Conservation (phyloP, 208 protist species). For the Wallacemonas sp. region DNA sequence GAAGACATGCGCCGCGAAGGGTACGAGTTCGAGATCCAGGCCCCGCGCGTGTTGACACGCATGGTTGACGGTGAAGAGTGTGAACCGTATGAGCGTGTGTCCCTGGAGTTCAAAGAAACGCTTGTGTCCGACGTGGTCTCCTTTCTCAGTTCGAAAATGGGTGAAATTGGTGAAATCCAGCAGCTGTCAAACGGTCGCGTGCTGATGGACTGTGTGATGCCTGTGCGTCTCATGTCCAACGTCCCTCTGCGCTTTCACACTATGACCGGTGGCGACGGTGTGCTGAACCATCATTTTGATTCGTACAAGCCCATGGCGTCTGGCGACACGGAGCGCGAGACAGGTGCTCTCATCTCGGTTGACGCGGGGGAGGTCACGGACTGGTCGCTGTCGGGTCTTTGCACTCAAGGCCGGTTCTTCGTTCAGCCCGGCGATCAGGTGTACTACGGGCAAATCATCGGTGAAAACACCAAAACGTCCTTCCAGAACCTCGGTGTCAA, state of each 20-base stretch:
- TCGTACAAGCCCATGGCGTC: conserved; percentile 74
- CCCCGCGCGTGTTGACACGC: conserved; percentile 90
- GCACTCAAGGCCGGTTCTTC: conserved; percentile 85
- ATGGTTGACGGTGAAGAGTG: conserved; percentile 76
- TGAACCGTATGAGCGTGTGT: conserved; percentile 85
- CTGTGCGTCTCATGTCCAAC: conserved; percentile 82
- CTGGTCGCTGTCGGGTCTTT: conserved; percentile 76
- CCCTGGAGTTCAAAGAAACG: conserved; percentile 78
- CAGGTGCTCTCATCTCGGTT: conserved; percentile 86
- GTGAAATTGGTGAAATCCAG: conserved; percentile 86
- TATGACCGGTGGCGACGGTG: conserved; percentile 82
- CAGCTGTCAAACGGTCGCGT: conserved; percentile 76
- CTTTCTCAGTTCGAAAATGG: conserved; percentile 86
- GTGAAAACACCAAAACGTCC: conserved; percentile 85
- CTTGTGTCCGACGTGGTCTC: conserved; percentile 77
- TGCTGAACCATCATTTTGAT: conserved; percentile 89
- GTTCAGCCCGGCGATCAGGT: conserved; percentile 82
- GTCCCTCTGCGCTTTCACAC: conserved; percentile 87
- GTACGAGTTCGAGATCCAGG: conserved; percentile 95
- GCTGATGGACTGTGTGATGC: conserved; percentile 84
- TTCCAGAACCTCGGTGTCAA: conserved; percentile 90
- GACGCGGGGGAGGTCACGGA: conserved; percentile 85
- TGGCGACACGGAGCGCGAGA: conserved; percentile 63
- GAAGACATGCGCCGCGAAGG: conserved; percentile 98
- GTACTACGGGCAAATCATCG: conserved; percentile 90